These are phyloP conservation scores for Fomitopsis palustris DNA, from an alignment of 1,284 basidiomycete genomes.

Conservation along the genomic window DNA sequence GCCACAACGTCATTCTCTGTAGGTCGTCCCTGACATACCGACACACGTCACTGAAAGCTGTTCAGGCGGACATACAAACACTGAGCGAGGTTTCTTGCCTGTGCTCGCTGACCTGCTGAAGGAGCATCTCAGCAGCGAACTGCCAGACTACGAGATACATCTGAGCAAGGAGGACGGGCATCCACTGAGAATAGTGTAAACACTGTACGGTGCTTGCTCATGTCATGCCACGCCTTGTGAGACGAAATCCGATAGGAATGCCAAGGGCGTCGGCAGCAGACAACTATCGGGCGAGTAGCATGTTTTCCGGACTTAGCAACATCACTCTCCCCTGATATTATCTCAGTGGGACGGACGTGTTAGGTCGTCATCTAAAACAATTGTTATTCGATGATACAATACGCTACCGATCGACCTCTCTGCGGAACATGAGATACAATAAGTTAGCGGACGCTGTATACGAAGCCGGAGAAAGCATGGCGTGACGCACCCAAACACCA, in stretches of 20 bases:
- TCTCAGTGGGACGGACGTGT: no score
- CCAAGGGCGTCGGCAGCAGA: no score
- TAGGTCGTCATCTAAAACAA: background rate
- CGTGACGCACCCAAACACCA: constrained; percentile 74
- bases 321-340: no score
- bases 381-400: constrained; percentile 11
- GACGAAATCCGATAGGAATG: no score
- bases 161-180: constrained; percentile 56
- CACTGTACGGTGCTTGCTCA: background rate
- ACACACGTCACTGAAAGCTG: constrained; percentile 1
- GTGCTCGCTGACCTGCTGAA: constrained; percentile 61
- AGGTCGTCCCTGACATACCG: constrained; percentile 15
- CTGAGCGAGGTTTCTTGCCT: constrained; percentile 83
- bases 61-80: constrained; percentile 65
- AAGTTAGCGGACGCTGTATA: background rate
- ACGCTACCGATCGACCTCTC: constrained; percentile 41
- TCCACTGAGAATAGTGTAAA: constrained; percentile 42
- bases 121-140: constrained; percentile 39
- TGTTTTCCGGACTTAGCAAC: no score
- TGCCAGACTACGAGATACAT: constrained; percentile 39
- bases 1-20: constrained; percentile 79
- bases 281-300: no score
- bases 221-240: no score
- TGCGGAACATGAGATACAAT: constrained; percentile 15
- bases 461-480: background rate